Conservation (phyloP, 305 asterid genomes). For the Fraxinus greggii region DNA sequence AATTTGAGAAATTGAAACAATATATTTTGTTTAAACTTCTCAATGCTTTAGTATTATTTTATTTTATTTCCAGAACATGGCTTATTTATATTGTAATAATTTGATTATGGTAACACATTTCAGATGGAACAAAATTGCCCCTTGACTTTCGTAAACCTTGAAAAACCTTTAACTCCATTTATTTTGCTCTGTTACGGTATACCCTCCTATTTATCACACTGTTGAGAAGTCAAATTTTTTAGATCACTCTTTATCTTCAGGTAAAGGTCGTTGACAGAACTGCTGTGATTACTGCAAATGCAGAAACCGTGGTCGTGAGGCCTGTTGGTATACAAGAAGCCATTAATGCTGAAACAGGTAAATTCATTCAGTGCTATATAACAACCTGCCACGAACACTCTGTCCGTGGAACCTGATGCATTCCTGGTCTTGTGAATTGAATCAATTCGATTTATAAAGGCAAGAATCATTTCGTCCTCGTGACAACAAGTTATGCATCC, state of each 20-base stretch:
- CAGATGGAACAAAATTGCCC: background rate
- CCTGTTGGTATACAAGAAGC: slow-evolving; percentile 80
- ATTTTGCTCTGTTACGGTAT: background rate
- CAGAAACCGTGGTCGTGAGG: slow-evolving; percentile 70
- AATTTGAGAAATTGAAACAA: background rate
- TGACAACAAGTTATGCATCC: background rate
- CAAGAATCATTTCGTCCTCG: background rate
- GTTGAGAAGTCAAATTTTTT: background rate
- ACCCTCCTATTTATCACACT: background rate
- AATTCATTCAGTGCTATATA: slow-evolving; percentile 5
- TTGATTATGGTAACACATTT: background rate
- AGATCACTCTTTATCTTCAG: slow-evolving; percentile 40
- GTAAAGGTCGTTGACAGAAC: slow-evolving; percentile 79
- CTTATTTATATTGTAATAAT: background rate
- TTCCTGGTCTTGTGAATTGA: background rate
- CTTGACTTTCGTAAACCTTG: background rate
- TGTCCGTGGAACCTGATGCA: background rate
- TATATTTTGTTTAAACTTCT: background rate
- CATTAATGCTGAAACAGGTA: slow-evolving; percentile 72
- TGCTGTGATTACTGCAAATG: slow-evolving; percentile 67
- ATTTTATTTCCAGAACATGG: background rate
- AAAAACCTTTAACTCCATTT: background rate
- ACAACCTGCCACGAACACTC: background rate
- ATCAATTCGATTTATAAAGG: background rate
- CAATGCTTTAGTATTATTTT: background rate